Evolutionary conservation across 2,329 filamentous ascomycete genomes (phyloP).

Genomic region (Ceratocystis destructans): DNA sequence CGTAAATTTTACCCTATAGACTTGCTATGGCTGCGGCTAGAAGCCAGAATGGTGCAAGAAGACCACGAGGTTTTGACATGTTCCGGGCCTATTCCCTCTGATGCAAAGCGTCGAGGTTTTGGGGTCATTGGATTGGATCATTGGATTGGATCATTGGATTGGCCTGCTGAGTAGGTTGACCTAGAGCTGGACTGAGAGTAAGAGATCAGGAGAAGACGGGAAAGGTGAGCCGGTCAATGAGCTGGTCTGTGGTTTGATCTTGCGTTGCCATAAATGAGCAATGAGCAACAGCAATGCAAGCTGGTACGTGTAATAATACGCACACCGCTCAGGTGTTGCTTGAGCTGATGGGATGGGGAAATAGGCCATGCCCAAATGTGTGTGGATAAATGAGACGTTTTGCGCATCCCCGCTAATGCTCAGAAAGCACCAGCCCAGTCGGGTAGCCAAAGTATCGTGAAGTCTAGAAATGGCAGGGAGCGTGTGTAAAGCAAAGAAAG

Average conservation of each 20-base stretch:
- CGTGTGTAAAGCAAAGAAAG: too few relatives aligned
- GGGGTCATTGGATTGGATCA: neutral
- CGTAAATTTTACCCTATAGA: conserved; percentile 17
- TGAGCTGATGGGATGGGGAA: too few relatives aligned
- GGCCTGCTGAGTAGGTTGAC: neutral
- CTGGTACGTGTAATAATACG: neutral
- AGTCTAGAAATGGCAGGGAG: too few relatives aligned
- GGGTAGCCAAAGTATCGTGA: too few relatives aligned
- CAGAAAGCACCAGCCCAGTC: too few relatives aligned
- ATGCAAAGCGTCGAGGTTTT: too few relatives aligned
- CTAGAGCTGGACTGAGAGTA: neutral
- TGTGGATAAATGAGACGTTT: too few relatives aligned
- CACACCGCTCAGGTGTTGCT: neutral
- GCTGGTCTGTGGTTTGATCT: neutral
- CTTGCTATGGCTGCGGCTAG: neutral
- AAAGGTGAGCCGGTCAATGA: neutral
- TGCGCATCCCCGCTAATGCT: too few relatives aligned
- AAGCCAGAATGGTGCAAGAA: conserved; percentile 3
- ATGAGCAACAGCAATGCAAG: neutral
- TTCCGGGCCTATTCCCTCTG: neutral
- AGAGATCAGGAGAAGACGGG: neutral
- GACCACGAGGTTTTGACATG: conserved; percentile 1
- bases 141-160: neutral
- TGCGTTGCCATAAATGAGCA: neutral
- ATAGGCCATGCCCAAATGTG: too few relatives aligned